Evolutionary conservation across 169 alveolate species (phyloP), one percentile per base, ranked within the genome.

Genomic region (Plasmodium reichenowi): DNA sequence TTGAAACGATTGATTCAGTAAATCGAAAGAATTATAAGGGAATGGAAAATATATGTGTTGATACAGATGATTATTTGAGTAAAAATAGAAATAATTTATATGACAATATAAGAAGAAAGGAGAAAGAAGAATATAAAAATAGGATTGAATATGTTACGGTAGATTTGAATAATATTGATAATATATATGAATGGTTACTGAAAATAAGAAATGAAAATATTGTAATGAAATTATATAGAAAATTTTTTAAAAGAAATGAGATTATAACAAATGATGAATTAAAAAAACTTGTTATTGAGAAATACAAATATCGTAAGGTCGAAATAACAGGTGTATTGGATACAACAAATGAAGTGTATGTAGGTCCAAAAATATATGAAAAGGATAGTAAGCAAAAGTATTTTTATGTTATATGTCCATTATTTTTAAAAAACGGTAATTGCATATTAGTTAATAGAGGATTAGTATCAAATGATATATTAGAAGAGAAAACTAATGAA

Each of bases 291-390:
- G 78, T 58, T 15, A 52, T 80, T 26, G 90, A 80, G 24, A 80
- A 80, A 60, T 80, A 80, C 50, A 80, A 80, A 67, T 92, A 78
- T 74, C 93, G 94, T 38, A 68, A 73, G 52, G 92, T 93, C 1
- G 94, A 93, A 54, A 43, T 95, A 63, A 89, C 95, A 45, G 95
- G 97, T 26, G 96, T 95, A n/a, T 64, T 95, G 66, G 97, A 95
- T 78, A 94, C 95, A 70, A 89, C 93, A 66, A 88, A 92, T 13
- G 92, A 90, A 88, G 64, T 95, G 71, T 92, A 88, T 56, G 95
- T 95, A 45, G 97, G 97, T 10, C 97, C 97, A 12, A 89, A 96
- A 71, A 74, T 89, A 13, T 86, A 93, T 7, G 88, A 88, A 48
- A 83, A 93, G 12, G 63, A 93, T 15, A 71, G 88, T 52, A 68